Percentiles rank a stretch among this genome's conserved stretches.
These are phyloP conservation scores for Vachellia collinsii DNA, from an alignment of 306 rosid genomes.

Conservation along the genomic window DNA sequence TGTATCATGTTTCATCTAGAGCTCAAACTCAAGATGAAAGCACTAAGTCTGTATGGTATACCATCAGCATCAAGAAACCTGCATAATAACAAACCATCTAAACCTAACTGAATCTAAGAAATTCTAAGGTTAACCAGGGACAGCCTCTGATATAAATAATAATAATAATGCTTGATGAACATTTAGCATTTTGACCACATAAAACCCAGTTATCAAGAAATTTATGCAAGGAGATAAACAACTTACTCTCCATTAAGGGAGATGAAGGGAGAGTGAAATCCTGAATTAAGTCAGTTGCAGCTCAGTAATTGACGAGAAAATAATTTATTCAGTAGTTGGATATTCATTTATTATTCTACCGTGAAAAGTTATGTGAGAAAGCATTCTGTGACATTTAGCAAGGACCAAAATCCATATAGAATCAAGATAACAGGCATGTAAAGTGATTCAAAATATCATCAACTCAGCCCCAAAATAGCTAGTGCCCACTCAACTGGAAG, in stretches of 20 bases:
- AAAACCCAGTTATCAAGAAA: slow-evolving; percentile 14
- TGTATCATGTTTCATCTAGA: slow-evolving; percentile 32
- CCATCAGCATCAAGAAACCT: slow-evolving; percentile 61
- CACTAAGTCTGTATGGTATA: slow-evolving; percentile 40
- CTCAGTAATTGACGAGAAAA: not conserved
- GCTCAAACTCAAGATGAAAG: slow-evolving; percentile 37
- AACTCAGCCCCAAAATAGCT: slow-evolving; percentile 20
- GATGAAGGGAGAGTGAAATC: slow-evolving; percentile 24
- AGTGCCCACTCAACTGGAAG: not conserved
- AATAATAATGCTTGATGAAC: slow-evolving; percentile 11
- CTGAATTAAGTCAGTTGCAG: not conserved
- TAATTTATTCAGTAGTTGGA: not conserved
- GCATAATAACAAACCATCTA: slow-evolving; percentile 60
- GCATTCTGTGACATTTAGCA: slow-evolving; percentile 7
- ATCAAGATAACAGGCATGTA: not conserved
- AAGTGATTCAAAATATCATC: not conserved
- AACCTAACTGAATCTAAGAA: slow-evolving; percentile 57
- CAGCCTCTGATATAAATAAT: slow-evolving; percentile 17
- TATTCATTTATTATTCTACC: slow-evolving; percentile 6
- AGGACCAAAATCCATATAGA: slow-evolving; percentile 3
- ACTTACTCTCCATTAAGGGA: not conserved
- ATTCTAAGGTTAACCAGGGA: slow-evolving; percentile 36
- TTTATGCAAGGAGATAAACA: slow-evolving; percentile 9
- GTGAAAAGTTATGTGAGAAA: not conserved
- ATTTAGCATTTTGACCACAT: slow-evolving; percentile 9